Evolutionary conservation across 1,284 basidiomycete genomes (phyloP), one percentile per base, ranked within the genome.

Genomic region (Cutaneotrichosporon curvatum): DNA sequence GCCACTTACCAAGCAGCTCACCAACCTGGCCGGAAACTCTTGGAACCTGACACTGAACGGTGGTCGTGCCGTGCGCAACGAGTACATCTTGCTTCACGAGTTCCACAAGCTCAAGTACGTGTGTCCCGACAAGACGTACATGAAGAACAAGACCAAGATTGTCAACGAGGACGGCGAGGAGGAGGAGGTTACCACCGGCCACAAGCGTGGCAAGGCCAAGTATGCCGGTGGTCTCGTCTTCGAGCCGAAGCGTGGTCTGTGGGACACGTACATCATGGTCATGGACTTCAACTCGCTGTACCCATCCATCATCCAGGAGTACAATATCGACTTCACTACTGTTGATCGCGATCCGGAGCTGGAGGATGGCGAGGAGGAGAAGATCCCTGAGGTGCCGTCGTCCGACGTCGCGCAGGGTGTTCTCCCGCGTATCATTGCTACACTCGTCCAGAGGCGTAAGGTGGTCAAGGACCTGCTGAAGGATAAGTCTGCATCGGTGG

Each of bases 241-340:
- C 56, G 90, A 96, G 57, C 95, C 95, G 0, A 95, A 96, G 74
- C 79, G 88, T 48, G 91, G 92, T 5, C 75, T 99, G 41, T 98
- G 89, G 87, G 95, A 98, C 75, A 94, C 85, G 61, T 95, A 81
- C 67, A 87, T 98, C 68, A 78, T 99, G 22, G 94, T 99, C 68
- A 98, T 99, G 95, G 95, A 99, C 74, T 98, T 98, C 81, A 98
- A 98, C 74, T 97, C 91, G 59, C 78, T 98, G 51, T 98, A 99
- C 68, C 95, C 95, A 9, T 92, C 87, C 70, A 98, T 99, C 74
- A 99, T 99, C 48, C 95, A 98, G 63, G 95, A 99, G 75, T 99
- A 88, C 73, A 98, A 99, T 67, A 97, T 98, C 61, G 92, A 98
- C 72, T 99, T 98, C 63, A 98, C 95, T 8, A 99, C 95, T 0